Percentiles rank a stretch among this genome's conserved stretches.
Evolutionary conservation across 2,329 filamentous ascomycete species (phyloP).

Genomic region (Alternaria metachromatica): DNA sequence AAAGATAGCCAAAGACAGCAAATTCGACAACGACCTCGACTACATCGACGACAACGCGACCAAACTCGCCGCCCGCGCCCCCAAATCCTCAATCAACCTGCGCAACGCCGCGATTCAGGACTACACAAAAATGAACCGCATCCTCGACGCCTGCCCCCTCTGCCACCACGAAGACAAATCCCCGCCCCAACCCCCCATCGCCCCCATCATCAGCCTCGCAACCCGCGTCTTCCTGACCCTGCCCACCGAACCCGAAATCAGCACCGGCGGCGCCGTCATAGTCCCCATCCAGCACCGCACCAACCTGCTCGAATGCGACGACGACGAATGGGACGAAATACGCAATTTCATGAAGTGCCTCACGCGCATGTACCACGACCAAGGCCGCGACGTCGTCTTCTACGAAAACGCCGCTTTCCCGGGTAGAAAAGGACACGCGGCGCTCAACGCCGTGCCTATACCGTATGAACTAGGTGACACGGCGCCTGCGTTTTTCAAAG

Average conservation of each 20-base stretch:
- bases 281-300: slow-evolving; percentile 85
- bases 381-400: slow-evolving; percentile 90
- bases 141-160: slow-evolving; percentile 85
- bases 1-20: slow-evolving; percentile 89
- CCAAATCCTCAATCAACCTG: slow-evolving; percentile 86
- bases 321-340: slow-evolving; percentile 99
- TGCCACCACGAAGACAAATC: slow-evolving; percentile 89
- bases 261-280: slow-evolving; percentile 82
- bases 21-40: slow-evolving; percentile 90
- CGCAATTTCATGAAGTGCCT: slow-evolving; percentile 99
- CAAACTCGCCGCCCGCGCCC: slow-evolving; percentile 84
- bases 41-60: slow-evolving; percentile 97
- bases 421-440: slow-evolving; percentile 79
- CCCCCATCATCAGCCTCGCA: slow-evolving; percentile 83
- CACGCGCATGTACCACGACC: slow-evolving; percentile 91
- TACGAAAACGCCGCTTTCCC: slow-evolving; percentile 95
- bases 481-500: slow-evolving; percentile 91
- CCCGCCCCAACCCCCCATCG: slow-evolving; percentile 70
- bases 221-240: slow-evolving; percentile 89
- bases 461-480: slow-evolving; percentile 91
- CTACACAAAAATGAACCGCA: slow-evolving; percentile 86
- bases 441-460: slow-evolving; percentile 84
- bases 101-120: slow-evolving; percentile 87
- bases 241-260: slow-evolving; percentile 86
- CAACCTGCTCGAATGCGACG: slow-evolving; percentile 96